These are phyloP conservation scores for Centaurea solstitialis DNA, from an alignment of 129 eudicot species.

Conservation along the genomic window DNA sequence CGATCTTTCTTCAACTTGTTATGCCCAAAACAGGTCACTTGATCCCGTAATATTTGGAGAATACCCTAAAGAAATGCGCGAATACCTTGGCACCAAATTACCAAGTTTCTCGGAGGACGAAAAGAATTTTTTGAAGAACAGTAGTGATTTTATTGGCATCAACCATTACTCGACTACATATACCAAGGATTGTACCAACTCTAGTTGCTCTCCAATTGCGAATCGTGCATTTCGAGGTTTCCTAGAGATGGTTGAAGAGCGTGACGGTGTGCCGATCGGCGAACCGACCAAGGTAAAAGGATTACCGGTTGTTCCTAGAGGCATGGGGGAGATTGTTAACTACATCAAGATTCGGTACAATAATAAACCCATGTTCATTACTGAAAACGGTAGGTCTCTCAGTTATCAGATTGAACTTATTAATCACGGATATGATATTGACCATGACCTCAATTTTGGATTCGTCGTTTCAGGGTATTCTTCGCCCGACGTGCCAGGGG, in stretches of 20 bases:
- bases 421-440: too few relatives aligned
- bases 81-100: conserved; percentile 30
- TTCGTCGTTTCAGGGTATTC: conserved; percentile 27
- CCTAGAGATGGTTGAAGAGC: neutral
- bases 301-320: conserved; percentile 31
- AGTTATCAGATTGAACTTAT: neutral
- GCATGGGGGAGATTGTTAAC: conserved; percentile 45
- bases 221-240: conserved; percentile 42
- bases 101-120: neutral
- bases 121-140: conserved; percentile 23
- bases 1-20: conserved; percentile 23
- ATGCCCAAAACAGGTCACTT: too few relatives aligned
- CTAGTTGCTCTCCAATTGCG: conserved; percentile 18
- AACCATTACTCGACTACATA: conserved; percentile 38
- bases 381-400: neutral
- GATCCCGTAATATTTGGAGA: conserved; percentile 17
- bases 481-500: conserved; percentile 9
- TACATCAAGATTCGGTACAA: conserved; percentile 24
- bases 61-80: conserved; percentile 57
- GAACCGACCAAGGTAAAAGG: conserved; percentile 35
- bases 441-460: too few relatives aligned
- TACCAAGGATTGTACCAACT: conserved; percentile 39
- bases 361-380: neutral
- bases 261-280: conserved; percentile 53
- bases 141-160: conserved; percentile 52